These are phyloP conservation scores for Aspergillus saccharolyticus DNA, from an alignment of 495 filamentous ascomycete genomes.

Conservation along the genomic window DNA sequence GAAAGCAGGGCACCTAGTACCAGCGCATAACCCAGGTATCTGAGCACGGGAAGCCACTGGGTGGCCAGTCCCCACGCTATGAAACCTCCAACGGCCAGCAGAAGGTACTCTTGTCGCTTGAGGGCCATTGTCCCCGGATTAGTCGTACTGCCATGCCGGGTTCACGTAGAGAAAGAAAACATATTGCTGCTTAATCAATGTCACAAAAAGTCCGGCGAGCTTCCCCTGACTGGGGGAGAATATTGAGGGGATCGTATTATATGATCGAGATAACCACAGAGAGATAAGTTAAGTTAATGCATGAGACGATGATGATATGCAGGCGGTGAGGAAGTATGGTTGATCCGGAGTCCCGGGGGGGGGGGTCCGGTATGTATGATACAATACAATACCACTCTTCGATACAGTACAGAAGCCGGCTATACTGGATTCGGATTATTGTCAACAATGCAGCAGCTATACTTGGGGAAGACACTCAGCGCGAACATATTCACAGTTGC, in stretches of 20 bases:
- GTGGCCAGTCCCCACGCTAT: conserved; percentile 81
- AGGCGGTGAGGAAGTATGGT: conserved; percentile 10
- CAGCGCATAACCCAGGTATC: conserved; percentile 78
- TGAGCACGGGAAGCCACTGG: conserved; percentile 71
- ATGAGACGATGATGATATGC: neutral
- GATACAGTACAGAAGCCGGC: neutral
- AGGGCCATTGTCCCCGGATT: conserved; percentile 63
- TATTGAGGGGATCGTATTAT: neutral
- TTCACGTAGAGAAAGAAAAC: conserved; percentile 12
- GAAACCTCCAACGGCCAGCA: conserved; percentile 66
- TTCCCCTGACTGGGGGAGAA: neutral
- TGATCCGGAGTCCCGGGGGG: neutral
- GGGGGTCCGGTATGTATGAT: neutral
- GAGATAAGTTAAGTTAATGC: neutral
- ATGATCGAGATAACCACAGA: neutral
- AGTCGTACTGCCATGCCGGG: conserved; percentile 14
- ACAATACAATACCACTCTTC: conserved; percentile 6
- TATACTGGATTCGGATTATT: neutral
- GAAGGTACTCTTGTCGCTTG: conserved; percentile 65
- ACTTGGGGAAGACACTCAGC: too few species aligned
- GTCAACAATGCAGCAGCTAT: neutral
- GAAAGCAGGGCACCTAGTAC: conserved; percentile 57
- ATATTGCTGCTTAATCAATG: neutral
- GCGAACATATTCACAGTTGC: too few species aligned
- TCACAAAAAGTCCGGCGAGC: neutral